Conservation (phyloP, 2,329 filamentous ascomycete genomes). For the Alternaria rosae region DNA sequence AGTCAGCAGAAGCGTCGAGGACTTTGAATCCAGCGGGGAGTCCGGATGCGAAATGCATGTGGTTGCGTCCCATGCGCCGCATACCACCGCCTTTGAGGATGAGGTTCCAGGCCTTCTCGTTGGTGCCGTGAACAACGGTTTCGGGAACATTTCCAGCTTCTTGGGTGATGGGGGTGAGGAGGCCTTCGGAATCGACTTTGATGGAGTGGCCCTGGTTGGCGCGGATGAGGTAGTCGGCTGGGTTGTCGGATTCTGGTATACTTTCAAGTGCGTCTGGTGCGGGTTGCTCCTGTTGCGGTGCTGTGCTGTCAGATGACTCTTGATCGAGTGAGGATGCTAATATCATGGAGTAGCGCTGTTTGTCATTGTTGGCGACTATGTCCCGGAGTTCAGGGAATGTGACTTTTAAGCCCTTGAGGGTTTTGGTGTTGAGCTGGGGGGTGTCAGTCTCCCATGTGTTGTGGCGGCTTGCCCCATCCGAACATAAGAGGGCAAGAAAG, state of each 20-base stretch:
- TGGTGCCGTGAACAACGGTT: conserved; percentile 86
- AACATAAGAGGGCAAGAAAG: background rate
- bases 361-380: conserved; percentile 78
- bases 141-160: conserved; percentile 66
- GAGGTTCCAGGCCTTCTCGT: conserved; percentile 76
- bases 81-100: conserved; percentile 82
- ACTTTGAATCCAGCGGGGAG: conserved; percentile 61
- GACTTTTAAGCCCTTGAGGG: conserved; percentile 73
- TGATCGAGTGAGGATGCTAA: conserved; percentile 50
- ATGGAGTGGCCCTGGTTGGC: conserved; percentile 96
- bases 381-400: conserved; percentile 75
- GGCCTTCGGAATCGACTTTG: conserved; percentile 71
- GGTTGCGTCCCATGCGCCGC: conserved; percentile 80
- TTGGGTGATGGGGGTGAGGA: conserved; percentile 70
- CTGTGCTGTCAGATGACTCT: conserved; percentile 1
- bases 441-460: conserved; percentile 1
- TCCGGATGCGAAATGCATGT: conserved; percentile 87
- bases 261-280: conserved; percentile 19
- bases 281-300: conserved; percentile 10
- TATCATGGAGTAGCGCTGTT: conserved; percentile 87
- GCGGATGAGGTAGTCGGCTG: conserved; percentile 82
- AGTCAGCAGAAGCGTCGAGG: conserved; percentile 16
- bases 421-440: conserved; percentile 63
- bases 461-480: fast-evolving
- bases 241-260: conserved; percentile 51